A percentile compares a stretch with the other conserved stretches of the same genome.
Conservation (phyloP, 2,329 filamentous ascomycete genomes). For the Aspergillus aculeatus region DNA sequence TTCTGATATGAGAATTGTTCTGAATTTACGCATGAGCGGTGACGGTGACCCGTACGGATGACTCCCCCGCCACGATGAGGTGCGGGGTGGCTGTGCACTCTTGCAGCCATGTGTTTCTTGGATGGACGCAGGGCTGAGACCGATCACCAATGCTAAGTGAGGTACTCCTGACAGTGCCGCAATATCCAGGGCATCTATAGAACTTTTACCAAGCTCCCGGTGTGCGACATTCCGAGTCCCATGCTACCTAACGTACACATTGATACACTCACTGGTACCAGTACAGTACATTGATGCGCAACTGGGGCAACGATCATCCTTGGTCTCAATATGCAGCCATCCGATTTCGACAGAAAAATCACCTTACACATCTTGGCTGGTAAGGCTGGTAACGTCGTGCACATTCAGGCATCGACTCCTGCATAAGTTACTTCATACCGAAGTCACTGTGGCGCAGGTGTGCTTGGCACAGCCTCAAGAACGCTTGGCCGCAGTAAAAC, state of each 20-base stretch:
- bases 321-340: background rate
- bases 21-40: too few species aligned
- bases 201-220: background rate
- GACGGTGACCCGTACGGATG: background rate
- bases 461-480: slow-evolving; percentile 1
- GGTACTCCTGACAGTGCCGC: background rate
- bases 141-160: background rate
- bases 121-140: background rate
- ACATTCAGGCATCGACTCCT: background rate
- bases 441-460: background rate
- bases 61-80: slow-evolving; percentile 1
- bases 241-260: background rate
- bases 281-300: background rate
- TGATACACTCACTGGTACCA: background rate
- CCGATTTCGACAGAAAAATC: background rate
- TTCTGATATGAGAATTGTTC: background rate
- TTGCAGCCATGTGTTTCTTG: slow-evolving; percentile 1
- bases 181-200: background rate
- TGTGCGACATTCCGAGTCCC: background rate
- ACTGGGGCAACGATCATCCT: background rate
- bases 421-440: slow-evolving; percentile 1
- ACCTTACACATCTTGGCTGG: background rate
- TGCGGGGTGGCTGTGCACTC: slow-evolving; percentile 3
- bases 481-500: background rate
- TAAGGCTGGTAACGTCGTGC: background rate